Conservation (phyloP, 2,329 filamentous ascomycete genomes). For the Penicillium digitatum region DNA sequence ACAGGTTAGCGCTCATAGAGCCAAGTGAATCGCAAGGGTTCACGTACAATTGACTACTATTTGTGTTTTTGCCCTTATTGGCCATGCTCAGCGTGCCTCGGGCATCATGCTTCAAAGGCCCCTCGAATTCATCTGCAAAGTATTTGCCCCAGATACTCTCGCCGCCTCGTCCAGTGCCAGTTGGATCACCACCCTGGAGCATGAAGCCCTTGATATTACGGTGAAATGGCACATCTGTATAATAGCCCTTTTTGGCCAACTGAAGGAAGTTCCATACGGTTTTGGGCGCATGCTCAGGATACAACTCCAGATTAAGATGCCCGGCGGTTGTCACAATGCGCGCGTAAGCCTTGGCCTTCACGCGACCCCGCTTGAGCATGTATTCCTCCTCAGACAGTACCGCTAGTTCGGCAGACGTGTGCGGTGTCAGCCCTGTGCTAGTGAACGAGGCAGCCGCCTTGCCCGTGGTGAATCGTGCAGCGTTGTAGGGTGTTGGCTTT, state of each 20-base stretch:
- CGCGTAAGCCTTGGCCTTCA: conserved; percentile 88
- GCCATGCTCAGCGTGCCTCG: conserved; percentile 88
- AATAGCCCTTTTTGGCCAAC: conserved; percentile 84
- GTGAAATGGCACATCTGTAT: conserved; percentile 79
- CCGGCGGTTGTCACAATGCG: conserved; percentile 83
- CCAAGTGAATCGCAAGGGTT: neutral
- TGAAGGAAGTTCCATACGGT: conserved; percentile 97
- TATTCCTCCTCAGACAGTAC: conserved; percentile 91
- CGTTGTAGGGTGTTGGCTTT: conserved; percentile 64
- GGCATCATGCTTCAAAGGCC: conserved; percentile 75
- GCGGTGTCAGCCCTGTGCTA: conserved; percentile 85
- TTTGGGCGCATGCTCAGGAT: conserved; percentile 84
- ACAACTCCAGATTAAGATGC: conserved; percentile 80
- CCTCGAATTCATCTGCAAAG: conserved; percentile 90
- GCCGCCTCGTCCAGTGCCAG: conserved; percentile 87
- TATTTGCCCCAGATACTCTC: conserved; percentile 89
- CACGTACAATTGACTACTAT: conserved; percentile 74
- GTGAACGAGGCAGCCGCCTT: conserved; percentile 91
- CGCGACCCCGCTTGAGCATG: conserved; percentile 83
- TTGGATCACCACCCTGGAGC: conserved; percentile 95
- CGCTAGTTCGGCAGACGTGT: conserved; percentile 82
- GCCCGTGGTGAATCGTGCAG: conserved; percentile 85
- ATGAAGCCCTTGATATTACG: conserved; percentile 95
- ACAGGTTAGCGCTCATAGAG: neutral
- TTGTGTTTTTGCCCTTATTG: conserved; percentile 98